Percentiles rank a stretch among this genome's conserved stretches.
Conservation (phyloP, 2,329 filamentous ascomycete species). For the Neofusicoccum kwambonambiense region DNA sequence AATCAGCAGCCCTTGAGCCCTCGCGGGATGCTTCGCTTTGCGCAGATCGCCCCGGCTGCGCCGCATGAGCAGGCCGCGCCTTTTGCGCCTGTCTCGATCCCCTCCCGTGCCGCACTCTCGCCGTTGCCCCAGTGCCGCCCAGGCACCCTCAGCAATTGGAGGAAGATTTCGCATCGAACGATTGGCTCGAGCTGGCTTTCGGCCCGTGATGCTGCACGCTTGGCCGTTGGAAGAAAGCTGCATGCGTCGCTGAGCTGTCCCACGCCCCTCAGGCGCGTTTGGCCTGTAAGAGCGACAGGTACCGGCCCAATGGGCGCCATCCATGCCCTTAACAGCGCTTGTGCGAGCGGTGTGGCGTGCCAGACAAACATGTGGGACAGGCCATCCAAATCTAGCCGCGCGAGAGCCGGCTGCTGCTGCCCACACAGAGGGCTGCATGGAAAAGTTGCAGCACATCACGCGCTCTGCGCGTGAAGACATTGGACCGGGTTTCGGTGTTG, state of each 20-base stretch:
- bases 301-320: neutral
- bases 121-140: neutral
- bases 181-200: conserved; percentile 2
- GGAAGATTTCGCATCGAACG: neutral
- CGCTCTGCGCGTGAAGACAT: conserved; percentile 3
- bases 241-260: conserved; percentile 10
- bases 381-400: neutral
- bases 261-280: neutral
- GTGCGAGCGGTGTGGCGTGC: neutral
- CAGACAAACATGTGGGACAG: neutral
- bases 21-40: neutral
- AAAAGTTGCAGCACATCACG: conserved; percentile 4
- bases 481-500: conserved; percentile 4
- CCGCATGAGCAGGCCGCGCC: neutral
- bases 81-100: neutral
- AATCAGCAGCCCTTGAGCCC: neutral
- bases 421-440: neutral
- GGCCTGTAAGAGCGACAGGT: neutral
- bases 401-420: neutral
- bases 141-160: neutral
- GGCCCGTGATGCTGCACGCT: neutral
- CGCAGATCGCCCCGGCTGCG: neutral
- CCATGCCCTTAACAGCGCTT: conserved; percentile 10
- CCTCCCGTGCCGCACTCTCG: neutral
- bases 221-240: neutral